Evolutionary conservation across 257 asterid genomes (phyloP).

Genomic region (Leptodermis oblonga): DNA sequence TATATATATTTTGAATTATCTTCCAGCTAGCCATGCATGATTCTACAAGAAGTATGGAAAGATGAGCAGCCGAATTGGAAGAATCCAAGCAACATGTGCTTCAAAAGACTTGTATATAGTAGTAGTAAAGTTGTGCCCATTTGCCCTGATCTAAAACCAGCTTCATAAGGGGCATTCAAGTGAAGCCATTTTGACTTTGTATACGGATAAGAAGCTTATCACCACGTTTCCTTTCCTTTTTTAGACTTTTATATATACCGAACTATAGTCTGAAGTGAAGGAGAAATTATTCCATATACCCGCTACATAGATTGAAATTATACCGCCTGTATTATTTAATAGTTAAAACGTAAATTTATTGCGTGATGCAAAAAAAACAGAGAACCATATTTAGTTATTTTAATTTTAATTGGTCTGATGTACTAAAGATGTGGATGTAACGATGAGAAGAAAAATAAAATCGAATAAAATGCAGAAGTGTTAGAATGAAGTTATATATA

Average conservation of each 20-base stretch:
- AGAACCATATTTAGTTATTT: no score
- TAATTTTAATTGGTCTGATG: no score
- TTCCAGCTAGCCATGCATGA: neutral
- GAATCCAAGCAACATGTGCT: constrained; percentile 21
- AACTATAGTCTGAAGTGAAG: no score
- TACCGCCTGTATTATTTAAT: no score
- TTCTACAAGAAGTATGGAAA: constrained; percentile 8
- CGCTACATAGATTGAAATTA: no score
- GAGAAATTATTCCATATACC: no score
- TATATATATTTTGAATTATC: neutral
- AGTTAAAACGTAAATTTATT: no score
- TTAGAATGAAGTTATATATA: constrained; percentile 4
- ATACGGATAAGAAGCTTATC: constrained; percentile 36
- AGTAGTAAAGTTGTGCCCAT: constrained; percentile 5
- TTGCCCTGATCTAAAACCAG: constrained; percentile 7
- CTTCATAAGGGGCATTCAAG: neutral
- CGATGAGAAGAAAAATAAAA: no score
- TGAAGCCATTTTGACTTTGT: constrained; percentile 11
- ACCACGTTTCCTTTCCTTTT: constrained; percentile 18
- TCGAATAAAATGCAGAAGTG: no score
- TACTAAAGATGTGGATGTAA: no score
- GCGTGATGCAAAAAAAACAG: no score
- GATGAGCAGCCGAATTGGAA: constrained; percentile 3
- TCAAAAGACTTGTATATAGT: constrained; percentile 13
- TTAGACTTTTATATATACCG: no score